A percentile compares a stretch with the other conserved stretches of the same genome.
phyloP scores from a whole-genome alignment of 495 filamentous ascomycete genomes.

The Pyrenopolyporus hunteri region DNA sequence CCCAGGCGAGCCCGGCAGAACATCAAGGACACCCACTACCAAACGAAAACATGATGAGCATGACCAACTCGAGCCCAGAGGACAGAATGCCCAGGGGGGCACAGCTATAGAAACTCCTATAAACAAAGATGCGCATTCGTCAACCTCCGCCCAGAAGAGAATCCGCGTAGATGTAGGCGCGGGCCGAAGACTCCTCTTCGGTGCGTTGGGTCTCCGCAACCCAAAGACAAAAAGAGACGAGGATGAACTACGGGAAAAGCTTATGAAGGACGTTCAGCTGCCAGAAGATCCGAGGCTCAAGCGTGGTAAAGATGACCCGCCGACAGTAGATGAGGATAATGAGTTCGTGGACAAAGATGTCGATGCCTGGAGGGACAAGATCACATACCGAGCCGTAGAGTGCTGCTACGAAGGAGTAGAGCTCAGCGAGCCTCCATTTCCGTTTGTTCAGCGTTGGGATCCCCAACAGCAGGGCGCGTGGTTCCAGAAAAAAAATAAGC shows the following conservation, averaged over 20 bases:
- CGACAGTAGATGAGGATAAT: not conserved
- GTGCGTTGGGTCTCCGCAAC: constrained; percentile 70
- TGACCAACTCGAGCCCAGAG: not conserved
- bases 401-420: constrained; percentile 76
- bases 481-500: constrained; percentile 43
- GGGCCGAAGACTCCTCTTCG: constrained; percentile 71
- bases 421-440: constrained; percentile 83
- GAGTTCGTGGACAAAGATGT: constrained; percentile 40
- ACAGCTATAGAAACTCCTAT: constrained; percentile 1
- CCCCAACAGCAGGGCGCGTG: constrained; percentile 62
- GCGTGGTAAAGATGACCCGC: not conserved
- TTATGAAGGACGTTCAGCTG: constrained; percentile 52
- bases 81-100: not conserved
- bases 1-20: constrained; percentile 11
- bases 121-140: constrained; percentile 26
- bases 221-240: constrained; percentile 73
- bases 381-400: constrained; percentile 77
- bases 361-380: constrained; percentile 73
- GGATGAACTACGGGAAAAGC: constrained; percentile 62
- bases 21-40: not conserved
- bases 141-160: constrained; percentile 47
- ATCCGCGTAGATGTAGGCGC: constrained; percentile 67
- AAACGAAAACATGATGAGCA: constrained; percentile 27
- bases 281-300: constrained; percentile 32
- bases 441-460: constrained; percentile 90